phyloP scores from a whole-genome alignment of 768 basidiomycete genomes.

The Boletus coccyginus region DNA sequence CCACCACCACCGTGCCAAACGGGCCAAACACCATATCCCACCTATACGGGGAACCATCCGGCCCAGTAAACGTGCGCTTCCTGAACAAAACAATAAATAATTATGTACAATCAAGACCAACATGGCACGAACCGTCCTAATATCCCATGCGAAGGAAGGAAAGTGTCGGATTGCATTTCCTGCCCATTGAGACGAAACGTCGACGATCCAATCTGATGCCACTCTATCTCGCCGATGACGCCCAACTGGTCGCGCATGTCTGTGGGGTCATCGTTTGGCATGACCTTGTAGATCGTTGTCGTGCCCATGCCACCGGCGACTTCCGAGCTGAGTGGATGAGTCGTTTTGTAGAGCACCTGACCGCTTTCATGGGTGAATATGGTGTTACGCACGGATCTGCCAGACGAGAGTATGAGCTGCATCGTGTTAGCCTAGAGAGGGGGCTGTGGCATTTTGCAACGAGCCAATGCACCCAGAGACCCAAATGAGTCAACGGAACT shows the following conservation, averaged over 20 bases:
- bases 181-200: constrained; percentile 28
- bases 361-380: constrained; percentile 22
- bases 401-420: constrained; percentile 22
- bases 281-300: constrained; percentile 27
- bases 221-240: constrained; percentile 34
- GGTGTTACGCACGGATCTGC: constrained; percentile 20
- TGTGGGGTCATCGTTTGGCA: constrained; percentile 15
- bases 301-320: constrained; percentile 4
- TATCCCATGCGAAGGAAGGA: constrained; percentile 24
- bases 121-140: constrained; percentile 17
- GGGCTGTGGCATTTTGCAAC: too few relatives aligned
- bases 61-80: constrained; percentile 32
- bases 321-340: constrained; percentile 9
- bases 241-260: constrained; percentile 32
- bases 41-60: constrained; percentile 33
- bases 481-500: constrained; percentile 12
- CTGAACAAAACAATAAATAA: background rate
- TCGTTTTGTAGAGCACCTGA: constrained; percentile 31
- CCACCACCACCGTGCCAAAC: constrained; percentile 7
- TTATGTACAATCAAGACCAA: background rate
- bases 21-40: constrained; percentile 26
- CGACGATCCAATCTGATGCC: constrained; percentile 30
- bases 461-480: background rate
- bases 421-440: constrained; percentile 1
- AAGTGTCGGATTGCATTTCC: constrained; percentile 25